Percentiles rank a stretch among this genome's conserved stretches.
phyloP scores from a whole-genome alignment of 495 filamentous ascomycete species.

The Aspergillus diversus region DNA sequence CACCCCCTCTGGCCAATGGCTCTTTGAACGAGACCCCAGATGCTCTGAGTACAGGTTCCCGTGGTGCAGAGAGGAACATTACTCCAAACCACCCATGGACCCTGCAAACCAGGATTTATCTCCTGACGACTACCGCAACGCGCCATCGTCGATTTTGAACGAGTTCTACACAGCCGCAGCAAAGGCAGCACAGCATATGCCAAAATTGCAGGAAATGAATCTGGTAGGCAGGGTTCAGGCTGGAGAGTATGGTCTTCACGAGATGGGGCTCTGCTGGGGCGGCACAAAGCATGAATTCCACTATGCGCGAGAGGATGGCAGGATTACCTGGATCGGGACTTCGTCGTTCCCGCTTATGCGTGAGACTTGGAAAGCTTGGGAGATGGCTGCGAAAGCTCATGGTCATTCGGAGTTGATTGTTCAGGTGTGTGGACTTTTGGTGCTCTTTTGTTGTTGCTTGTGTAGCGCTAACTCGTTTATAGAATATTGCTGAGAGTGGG shows the following conservation, averaged over 20 bases:
- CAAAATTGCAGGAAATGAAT: neutral
- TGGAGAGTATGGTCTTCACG: neutral
- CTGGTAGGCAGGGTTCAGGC: neutral
- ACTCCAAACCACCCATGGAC: neutral
- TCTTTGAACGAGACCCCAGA: neutral
- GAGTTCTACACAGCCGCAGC: neutral
- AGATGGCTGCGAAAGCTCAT: neutral
- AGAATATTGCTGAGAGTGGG: too few relatives aligned
- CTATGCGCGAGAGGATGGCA: neutral
- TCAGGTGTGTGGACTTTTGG: neutral
- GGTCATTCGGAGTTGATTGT: neutral
- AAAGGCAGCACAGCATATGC: neutral
- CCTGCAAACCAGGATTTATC: neutral
- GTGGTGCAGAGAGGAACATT: too few relatives aligned
- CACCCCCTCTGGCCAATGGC: neutral
- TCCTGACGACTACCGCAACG: neutral
- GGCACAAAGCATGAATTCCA: neutral
- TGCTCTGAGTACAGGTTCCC: too few relatives aligned
- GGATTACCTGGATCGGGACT: neutral
- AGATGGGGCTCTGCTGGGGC: too few relatives aligned
- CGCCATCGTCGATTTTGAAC: neutral
- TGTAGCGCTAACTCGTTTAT: neutral
- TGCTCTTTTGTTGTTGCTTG: neutral
- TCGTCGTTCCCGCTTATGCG: neutral
- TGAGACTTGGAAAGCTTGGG: neutral